Percentiles rank a stretch among this genome's conserved stretches.
Evolutionary conservation across 2,329 filamentous ascomycete species (phyloP).

Genomic region (Teratosphaeria destructans): DNA sequence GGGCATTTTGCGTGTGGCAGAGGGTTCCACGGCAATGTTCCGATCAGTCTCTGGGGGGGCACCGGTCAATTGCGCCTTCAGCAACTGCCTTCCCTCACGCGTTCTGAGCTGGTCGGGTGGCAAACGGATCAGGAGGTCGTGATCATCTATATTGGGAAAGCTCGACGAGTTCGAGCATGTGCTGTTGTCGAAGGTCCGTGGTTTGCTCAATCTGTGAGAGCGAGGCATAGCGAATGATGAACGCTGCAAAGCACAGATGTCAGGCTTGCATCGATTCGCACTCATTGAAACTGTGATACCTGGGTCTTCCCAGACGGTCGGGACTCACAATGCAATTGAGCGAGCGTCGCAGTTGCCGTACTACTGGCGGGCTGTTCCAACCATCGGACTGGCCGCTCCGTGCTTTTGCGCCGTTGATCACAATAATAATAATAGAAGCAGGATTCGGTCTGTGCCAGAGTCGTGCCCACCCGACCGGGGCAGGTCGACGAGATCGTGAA

Average conservation of each 20-base stretch:
- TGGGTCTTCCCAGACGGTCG: not conserved
- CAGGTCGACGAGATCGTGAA: not conserved
- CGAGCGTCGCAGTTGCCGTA: not conserved
- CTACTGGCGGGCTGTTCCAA: not conserved
- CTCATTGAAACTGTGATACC: not conserved
- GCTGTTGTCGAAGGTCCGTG: not conserved
- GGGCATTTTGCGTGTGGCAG: conserved; percentile 1
- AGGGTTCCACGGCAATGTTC: conserved; percentile 1
- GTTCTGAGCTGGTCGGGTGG: conserved; percentile 9
- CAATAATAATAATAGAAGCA: not conserved
- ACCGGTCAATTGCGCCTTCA: conserved; percentile 11
- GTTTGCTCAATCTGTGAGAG: not conserved
- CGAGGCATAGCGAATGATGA: not conserved
- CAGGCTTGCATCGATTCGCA: not conserved
- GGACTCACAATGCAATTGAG: not conserved
- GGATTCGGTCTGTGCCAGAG: not conserved
- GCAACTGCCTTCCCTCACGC: conserved; percentile 6
- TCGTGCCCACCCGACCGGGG: not conserved
- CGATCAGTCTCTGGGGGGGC: conserved; percentile 9
- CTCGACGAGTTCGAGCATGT: not conserved
- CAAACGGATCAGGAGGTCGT: conserved; percentile 1
- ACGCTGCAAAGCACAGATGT: not conserved
- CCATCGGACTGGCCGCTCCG: not conserved
- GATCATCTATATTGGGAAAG: not conserved
- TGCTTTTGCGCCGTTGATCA: not conserved